These are phyloP conservation scores for Calamus simplicifolius DNA, from an alignment of 176 grass and related monocot genomes.

Conservation along the genomic window DNA sequence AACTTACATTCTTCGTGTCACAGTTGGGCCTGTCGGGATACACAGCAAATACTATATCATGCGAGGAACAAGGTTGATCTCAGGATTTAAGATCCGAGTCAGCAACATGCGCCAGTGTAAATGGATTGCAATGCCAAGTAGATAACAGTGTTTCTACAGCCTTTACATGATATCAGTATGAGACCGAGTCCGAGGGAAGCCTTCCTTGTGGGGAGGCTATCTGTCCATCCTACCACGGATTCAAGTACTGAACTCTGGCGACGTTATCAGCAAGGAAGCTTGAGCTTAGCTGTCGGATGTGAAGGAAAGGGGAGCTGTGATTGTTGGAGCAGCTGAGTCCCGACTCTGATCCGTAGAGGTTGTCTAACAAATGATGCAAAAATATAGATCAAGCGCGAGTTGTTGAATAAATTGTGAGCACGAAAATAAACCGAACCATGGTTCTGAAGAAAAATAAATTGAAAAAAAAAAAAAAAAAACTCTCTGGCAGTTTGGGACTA, in stretches of 20 bases:
- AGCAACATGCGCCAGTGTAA: constrained; percentile 33
- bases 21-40: constrained; percentile 45
- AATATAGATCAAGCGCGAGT: too few relatives aligned
- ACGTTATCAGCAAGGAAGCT: constrained; percentile 49
- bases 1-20: constrained; percentile 44
- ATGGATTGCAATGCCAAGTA: constrained; percentile 1
- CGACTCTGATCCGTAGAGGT: constrained; percentile 51
- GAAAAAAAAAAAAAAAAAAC: too few relatives aligned
- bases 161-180: constrained; percentile 23
- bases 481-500: too few relatives aligned
- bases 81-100: constrained; percentile 29
- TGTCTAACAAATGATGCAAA: constrained; percentile 28
- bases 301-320: constrained; percentile 33
- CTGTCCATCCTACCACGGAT: constrained; percentile 72
- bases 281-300: constrained; percentile 43
- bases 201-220: constrained; percentile 83
- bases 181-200: constrained; percentile 58
- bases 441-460: too few relatives aligned
- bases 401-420: too few relatives aligned
- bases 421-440: too few relatives aligned
- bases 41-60: constrained; percentile 40
- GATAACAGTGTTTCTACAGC: constrained; percentile 12
- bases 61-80: constrained; percentile 42
- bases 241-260: constrained; percentile 59
- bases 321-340: constrained; percentile 56